These are phyloP conservation scores for Corrigiola litoralis DNA, from an alignment of 179 eudicot species.

Conservation along the genomic window DNA sequence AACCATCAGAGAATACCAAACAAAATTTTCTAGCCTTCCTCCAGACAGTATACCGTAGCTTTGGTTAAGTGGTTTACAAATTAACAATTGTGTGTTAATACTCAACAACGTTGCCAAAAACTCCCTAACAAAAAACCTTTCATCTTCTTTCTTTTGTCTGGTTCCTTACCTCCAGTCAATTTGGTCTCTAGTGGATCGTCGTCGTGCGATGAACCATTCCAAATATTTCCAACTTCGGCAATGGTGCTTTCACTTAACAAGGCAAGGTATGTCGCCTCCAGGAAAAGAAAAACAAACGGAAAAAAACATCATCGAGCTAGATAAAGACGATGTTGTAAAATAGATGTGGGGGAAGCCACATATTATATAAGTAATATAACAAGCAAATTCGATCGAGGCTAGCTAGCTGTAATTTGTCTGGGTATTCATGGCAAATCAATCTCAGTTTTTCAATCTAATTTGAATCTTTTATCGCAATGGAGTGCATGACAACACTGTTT, in stretches of 20 bases:
- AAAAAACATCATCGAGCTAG: not conserved
- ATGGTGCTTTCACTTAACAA: conserved; percentile 4
- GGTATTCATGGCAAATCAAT: conserved; percentile 19
- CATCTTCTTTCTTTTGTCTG: conserved; percentile 4
- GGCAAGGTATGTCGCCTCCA: not conserved
- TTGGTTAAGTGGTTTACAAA: no score
- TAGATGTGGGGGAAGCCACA: no score
- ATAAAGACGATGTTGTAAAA: not conserved
- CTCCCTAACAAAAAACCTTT: conserved; percentile 3
- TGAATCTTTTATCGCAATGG: conserved; percentile 5
- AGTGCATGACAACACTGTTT: not conserved
- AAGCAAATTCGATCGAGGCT: not conserved
- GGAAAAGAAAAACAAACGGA: not conserved
- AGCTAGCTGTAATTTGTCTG: conserved; percentile 19
- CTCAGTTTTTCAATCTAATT: not conserved
- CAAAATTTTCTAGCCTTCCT: no score
- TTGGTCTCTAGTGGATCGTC: not conserved
- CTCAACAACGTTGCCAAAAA: not conserved
- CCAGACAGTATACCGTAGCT: no score
- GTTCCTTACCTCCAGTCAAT: not conserved
- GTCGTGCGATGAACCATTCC: not conserved
- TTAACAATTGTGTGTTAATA: no score
- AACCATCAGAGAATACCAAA: no score
- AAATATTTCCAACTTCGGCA: not conserved
- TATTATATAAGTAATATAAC: not conserved